phyloP scores from a whole-genome alignment of 169 alveolate genomes.

The Eimeria brunetti region DNA sequence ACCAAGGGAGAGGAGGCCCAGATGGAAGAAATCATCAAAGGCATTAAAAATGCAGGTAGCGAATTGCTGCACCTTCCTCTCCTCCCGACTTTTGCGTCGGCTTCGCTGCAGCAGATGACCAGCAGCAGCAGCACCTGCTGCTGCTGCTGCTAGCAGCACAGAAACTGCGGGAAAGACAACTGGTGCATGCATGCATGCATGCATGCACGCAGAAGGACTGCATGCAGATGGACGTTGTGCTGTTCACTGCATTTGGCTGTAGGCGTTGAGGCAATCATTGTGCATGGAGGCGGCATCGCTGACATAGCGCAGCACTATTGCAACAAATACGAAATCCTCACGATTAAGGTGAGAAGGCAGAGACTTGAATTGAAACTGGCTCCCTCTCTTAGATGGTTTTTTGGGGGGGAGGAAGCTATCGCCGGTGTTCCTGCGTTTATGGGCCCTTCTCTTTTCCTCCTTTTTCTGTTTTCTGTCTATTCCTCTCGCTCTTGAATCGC shows the following conservation, averaged over 20 bases:
- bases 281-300: constrained; percentile 97
- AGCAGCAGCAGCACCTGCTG: neutral
- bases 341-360: constrained; percentile 90
- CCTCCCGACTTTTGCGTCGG: neutral
- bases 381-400: too few relatives aligned
- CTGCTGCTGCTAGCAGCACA: too few relatives aligned
- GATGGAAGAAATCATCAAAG: constrained; percentile 80
- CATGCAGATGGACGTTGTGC: neutral
- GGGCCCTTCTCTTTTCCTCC: too few relatives aligned
- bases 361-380: too few relatives aligned
- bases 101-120: neutral
- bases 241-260: constrained; percentile 74
- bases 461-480: too few relatives aligned
- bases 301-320: constrained; percentile 98
- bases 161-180: too few relatives aligned
- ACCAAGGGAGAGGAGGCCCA: constrained; percentile 86
- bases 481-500: neutral
- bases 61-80: neutral
- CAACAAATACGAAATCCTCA: constrained; percentile 97
- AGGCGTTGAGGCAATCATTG: constrained; percentile 95
- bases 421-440: too few relatives aligned
- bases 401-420: too few relatives aligned
- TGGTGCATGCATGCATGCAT: too few relatives aligned
- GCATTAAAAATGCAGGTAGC: constrained; percentile 81
- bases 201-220: neutral